phyloP scores from a whole-genome alignment of 2,329 filamentous ascomycete species.

The Chaetomiaceae sp. region DNA sequence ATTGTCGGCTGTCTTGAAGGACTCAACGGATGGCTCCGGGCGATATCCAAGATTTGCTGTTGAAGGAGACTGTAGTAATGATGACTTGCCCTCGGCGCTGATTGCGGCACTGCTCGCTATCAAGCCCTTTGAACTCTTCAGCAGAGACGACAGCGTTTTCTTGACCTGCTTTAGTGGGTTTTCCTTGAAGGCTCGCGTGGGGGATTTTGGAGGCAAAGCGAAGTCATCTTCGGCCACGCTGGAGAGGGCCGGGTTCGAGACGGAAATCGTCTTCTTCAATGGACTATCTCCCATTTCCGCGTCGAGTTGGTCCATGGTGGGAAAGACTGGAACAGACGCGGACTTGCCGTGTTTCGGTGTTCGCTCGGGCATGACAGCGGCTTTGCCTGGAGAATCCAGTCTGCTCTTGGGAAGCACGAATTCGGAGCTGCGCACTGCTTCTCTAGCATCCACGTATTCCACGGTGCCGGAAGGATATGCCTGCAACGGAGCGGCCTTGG shows the following conservation, averaged over 20 bases:
- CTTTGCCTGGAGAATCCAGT: constrained; percentile 36
- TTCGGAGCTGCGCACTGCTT: constrained; percentile 44
- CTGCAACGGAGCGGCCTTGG: constrained; percentile 50
- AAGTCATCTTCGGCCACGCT: constrained; percentile 43
- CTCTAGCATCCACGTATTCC: constrained; percentile 50
- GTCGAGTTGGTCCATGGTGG: constrained; percentile 25
- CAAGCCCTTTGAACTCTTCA: constrained; percentile 81
- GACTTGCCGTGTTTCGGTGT: constrained; percentile 56
- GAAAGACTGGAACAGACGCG: constrained; percentile 55
- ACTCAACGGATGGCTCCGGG: constrained; percentile 45
- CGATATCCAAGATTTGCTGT: constrained; percentile 43
- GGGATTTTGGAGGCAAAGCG: constrained; percentile 52
- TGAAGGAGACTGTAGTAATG: constrained; percentile 53
- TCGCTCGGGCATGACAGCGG: constrained; percentile 30
- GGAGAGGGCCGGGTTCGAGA: constrained; percentile 51
- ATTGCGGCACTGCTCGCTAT: constrained; percentile 70
- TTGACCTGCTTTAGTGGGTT: constrained; percentile 89
- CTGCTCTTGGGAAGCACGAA: constrained; percentile 41
- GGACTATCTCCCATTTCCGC: constrained; percentile 30
- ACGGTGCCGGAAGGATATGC: constrained; percentile 56
- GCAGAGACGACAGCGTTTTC: constrained; percentile 83
- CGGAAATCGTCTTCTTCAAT: constrained; percentile 58
- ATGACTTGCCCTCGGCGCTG: constrained; percentile 56
- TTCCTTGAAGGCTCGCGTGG: constrained; percentile 56
- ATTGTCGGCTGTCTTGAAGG: constrained; percentile 37